These are phyloP conservation scores for Eimeria maxima DNA, from an alignment of 169 alveolate species.

Conservation along the genomic window DNA sequence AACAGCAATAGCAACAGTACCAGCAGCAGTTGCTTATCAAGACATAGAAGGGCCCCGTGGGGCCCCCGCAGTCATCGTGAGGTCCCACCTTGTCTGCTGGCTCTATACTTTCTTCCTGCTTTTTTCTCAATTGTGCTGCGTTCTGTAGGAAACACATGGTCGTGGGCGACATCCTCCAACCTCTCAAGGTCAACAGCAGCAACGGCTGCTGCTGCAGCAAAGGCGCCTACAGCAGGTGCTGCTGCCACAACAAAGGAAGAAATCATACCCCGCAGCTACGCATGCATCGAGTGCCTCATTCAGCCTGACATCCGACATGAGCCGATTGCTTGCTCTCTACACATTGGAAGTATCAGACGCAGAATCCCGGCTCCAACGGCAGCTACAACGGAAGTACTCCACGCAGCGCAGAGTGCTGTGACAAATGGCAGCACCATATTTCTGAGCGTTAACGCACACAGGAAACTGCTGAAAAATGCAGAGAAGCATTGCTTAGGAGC, in stretches of 20 bases:
- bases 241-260: background rate
- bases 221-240: background rate
- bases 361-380: background rate
- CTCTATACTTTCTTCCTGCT: background rate
- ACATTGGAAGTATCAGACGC: background rate
- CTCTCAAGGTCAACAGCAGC: background rate
- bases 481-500: background rate
- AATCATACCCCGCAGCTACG: background rate
- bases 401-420: too few relatives aligned
- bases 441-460: background rate
- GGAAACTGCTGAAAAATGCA: background rate
- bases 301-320: background rate
- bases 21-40: background rate
- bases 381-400: background rate
- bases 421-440: too few relatives aligned
- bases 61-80: background rate
- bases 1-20: background rate
- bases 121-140: background rate
- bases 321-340: background rate
- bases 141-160: background rate
- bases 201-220: background rate
- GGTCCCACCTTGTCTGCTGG: background rate
- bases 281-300: background rate
- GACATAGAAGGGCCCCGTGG: background rate
- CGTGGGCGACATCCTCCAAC: background rate